Conservation (phyloP, 2,329 filamentous ascomycete species). For the Trichoderma sp. region DNA sequence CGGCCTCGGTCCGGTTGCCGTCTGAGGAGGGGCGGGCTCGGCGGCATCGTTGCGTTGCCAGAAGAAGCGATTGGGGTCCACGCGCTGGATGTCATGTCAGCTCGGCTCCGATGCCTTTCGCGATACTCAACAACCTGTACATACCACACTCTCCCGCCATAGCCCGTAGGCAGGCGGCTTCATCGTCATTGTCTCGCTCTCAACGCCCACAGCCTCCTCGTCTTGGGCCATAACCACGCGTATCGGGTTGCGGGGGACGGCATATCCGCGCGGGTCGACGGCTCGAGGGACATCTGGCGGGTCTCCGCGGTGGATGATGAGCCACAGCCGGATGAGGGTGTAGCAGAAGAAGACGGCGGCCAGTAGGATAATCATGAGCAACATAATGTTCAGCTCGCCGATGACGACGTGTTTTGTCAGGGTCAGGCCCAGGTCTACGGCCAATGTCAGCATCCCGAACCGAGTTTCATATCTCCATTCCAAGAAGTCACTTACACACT, state of each 20-base stretch:
- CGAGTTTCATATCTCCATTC: neutral
- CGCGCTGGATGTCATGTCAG: conserved; percentile 52
- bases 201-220: conserved; percentile 65
- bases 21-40: conserved; percentile 33
- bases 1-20: conserved; percentile 53
- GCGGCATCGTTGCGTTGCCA: conserved; percentile 68
- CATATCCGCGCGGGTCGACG: conserved; percentile 64
- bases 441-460: neutral
- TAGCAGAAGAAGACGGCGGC: conserved; percentile 81
- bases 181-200: conserved; percentile 57
- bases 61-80: conserved; percentile 78
- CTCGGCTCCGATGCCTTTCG: neutral
- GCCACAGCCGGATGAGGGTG: conserved; percentile 70
- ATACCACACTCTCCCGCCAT: conserved; percentile 80
- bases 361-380: conserved; percentile 75
- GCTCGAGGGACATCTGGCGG: conserved; percentile 41
- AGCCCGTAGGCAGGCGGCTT: conserved; percentile 83
- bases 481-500: conserved; percentile 61
- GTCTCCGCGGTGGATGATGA: conserved; percentile 60
- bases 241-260: conserved; percentile 72
- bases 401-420: conserved; percentile 65
- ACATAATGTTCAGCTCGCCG: conserved; percentile 75
- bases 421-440: conserved; percentile 70
- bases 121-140: conserved; percentile 39
- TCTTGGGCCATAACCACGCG: conserved; percentile 74